Conservation (phyloP, 2,329 filamentous ascomycete genomes). For the Fusarium coffeatum region DNA sequence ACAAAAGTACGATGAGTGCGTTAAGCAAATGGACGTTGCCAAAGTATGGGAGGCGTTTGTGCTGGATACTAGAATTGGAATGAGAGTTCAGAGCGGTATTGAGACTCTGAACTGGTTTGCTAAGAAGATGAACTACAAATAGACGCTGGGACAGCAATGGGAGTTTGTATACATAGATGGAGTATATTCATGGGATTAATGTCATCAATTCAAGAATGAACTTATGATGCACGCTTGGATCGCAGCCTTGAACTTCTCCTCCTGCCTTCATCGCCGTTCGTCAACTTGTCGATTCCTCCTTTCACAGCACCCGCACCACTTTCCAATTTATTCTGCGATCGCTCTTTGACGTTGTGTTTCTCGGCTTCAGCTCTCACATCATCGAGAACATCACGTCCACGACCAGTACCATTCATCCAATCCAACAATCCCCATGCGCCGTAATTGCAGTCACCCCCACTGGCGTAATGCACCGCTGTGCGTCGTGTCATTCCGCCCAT, state of each 20-base stretch:
- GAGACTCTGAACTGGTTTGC: constrained; percentile 71
- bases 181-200: background rate
- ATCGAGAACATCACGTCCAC: constrained; percentile 63
- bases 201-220: background rate
- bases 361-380: constrained; percentile 67
- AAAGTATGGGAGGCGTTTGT: constrained; percentile 78
- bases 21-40: constrained; percentile 73
- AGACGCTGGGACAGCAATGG: constrained; percentile 5
- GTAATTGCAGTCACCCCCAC: constrained; percentile 68
- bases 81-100: constrained; percentile 77
- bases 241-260: constrained; percentile 46
- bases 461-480: constrained; percentile 65
- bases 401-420: constrained; percentile 68
- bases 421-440: constrained; percentile 72
- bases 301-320: constrained; percentile 51
- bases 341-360: constrained; percentile 64
- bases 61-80: constrained; percentile 78
- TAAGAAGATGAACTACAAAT: constrained; percentile 55
- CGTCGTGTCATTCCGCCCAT: constrained; percentile 62
- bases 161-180: constrained; percentile 33
- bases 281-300: constrained; percentile 49
- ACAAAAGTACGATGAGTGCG: constrained; percentile 69
- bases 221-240: constrained; percentile 30
- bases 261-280: constrained; percentile 42
- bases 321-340: constrained; percentile 50